These are phyloP conservation scores for Helminthosporium solani DNA, from an alignment of 2,329 filamentous ascomycete species.

Conservation along the genomic window DNA sequence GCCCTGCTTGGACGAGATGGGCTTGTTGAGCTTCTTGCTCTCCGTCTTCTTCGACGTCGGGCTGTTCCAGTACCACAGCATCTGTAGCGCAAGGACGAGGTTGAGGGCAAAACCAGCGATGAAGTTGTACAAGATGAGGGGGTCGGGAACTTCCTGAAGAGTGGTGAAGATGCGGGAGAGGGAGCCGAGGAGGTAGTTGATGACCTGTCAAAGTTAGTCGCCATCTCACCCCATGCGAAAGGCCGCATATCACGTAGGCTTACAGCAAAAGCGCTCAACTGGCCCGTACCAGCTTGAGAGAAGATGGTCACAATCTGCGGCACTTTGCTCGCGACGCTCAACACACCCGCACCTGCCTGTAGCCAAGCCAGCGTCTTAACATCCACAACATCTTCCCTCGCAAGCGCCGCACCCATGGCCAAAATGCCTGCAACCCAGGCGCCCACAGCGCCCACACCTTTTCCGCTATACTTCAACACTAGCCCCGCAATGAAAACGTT, in stretches of 20 bases:
- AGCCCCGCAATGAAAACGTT: conserved; percentile 86
- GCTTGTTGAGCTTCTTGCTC: conserved; percentile 43
- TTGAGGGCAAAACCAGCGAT: conserved; percentile 90
- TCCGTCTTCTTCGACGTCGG: conserved; percentile 31
- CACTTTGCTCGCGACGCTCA: conserved; percentile 87
- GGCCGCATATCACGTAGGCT: conserved; percentile 34
- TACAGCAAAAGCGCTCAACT: conserved; percentile 95
- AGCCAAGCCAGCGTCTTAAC: conserved; percentile 69
- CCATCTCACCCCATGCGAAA: background rate
- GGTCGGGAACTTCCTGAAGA: conserved; percentile 94
- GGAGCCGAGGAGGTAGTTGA: conserved; percentile 94
- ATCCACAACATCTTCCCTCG: conserved; percentile 65
- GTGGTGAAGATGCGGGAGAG: conserved; percentile 97
- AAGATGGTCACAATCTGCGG: conserved; percentile 90
- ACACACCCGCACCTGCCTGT: conserved; percentile 78
- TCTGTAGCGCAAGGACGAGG: conserved; percentile 79
- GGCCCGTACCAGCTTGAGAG: conserved; percentile 83
- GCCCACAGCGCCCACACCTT: conserved; percentile 62
- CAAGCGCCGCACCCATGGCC: conserved; percentile 67
- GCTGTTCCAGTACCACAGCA: conserved; percentile 94
- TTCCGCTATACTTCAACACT: conserved; percentile 79
- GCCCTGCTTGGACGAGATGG: conserved; percentile 28
- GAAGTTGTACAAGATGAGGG: conserved; percentile 93
- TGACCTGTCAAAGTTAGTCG: conserved; percentile 63
- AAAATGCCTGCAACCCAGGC: conserved; percentile 77